Percentiles rank a stretch among this genome's conserved stretches.
Conservation (phyloP, 805 yeast genomes). For the Cyberlindnera amylophila region DNA sequence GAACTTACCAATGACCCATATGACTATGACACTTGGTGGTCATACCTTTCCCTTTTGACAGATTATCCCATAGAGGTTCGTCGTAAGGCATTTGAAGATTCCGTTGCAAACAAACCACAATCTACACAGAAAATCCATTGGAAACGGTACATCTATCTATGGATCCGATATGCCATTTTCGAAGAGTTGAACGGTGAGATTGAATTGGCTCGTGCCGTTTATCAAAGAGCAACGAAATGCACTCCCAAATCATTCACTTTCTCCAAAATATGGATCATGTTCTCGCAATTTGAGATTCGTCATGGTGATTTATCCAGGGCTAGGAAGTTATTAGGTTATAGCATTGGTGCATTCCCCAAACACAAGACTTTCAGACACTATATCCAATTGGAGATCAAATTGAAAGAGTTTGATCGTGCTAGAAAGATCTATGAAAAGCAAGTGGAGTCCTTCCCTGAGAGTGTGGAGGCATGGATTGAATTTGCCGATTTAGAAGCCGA, state of each 20-base stretch:
- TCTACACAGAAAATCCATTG: slow-evolving; percentile 43
- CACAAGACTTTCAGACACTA: slow-evolving; percentile 57
- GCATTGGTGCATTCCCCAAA: slow-evolving; percentile 67
- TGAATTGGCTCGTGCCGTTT: slow-evolving; percentile 46
- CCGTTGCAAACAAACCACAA: slow-evolving; percentile 39
- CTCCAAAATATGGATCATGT: slow-evolving; percentile 69
- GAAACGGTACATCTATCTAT: slow-evolving; percentile 66
- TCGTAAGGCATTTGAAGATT: slow-evolving; percentile 39
- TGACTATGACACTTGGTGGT: slow-evolving; percentile 85
- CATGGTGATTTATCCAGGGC: slow-evolving; percentile 48
- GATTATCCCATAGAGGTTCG: slow-evolving; percentile 32
- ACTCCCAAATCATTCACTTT: slow-evolving; percentile 66
- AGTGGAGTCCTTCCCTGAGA: slow-evolving; percentile 44
- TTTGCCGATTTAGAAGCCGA: slow-evolving; percentile 67
- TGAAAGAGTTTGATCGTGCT: slow-evolving; percentile 80
- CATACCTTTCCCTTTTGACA: slow-evolving; percentile 51
- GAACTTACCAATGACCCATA: slow-evolving; percentile 41
- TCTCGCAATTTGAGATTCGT: slow-evolving; percentile 71
- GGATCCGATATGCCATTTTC: slow-evolving; percentile 63
- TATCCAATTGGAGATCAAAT: slow-evolving; percentile 57
- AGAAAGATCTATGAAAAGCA: slow-evolving; percentile 67
- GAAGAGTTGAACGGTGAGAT: slow-evolving; percentile 50
- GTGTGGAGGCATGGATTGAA: slow-evolving; percentile 49
- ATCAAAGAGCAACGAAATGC: slow-evolving; percentile 41
- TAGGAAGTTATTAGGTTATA: slow-evolving; percentile 65